Evolutionary conservation across 2,329 filamentous ascomycete species (phyloP).

Genomic region (Ascochyta pisi): DNA sequence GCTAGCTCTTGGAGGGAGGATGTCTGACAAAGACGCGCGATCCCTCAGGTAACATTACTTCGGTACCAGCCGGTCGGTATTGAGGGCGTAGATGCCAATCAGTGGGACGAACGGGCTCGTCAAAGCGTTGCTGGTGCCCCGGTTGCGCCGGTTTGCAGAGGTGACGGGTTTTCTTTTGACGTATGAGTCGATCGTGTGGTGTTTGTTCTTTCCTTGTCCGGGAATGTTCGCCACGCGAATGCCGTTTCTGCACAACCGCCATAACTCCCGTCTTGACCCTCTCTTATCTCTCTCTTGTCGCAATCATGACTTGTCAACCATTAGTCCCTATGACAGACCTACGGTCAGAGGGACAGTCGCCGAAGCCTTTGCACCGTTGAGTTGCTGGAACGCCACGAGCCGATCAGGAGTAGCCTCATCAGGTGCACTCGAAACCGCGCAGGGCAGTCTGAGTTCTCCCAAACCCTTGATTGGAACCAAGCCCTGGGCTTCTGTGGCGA

Average conservation of each 20-base stretch:
- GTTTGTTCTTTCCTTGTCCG: neutral
- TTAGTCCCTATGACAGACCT: neutral
- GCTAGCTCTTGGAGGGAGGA: conserved; percentile 8
- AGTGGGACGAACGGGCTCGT: conserved; percentile 11
- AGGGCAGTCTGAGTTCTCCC: neutral
- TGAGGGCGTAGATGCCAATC: conserved; percentile 32
- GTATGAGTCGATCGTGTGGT: neutral
- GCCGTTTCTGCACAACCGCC: neutral
- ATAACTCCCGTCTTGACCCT: neutral
- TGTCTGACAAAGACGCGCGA: conserved; percentile 28
- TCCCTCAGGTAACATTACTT: conserved; percentile 36
- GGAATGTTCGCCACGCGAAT: neutral
- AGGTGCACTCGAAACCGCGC: neutral
- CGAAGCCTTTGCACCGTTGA: neutral
- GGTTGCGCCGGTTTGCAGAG: conserved; percentile 2
- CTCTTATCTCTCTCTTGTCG: neutral
- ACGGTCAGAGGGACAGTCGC: neutral
- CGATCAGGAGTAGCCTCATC: neutral
- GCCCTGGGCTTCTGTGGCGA: neutral
- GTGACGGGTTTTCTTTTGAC: conserved; percentile 1
- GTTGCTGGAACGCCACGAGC: neutral
- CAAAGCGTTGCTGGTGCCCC: conserved; percentile 11
- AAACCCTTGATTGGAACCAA: neutral
- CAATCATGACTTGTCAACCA: neutral
- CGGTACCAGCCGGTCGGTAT: conserved; percentile 45